Evolutionary conservation across 805 yeast genomes (phyloP), one percentile per base, ranked within the genome.

Genomic region (Pichia nakasei): DNA sequence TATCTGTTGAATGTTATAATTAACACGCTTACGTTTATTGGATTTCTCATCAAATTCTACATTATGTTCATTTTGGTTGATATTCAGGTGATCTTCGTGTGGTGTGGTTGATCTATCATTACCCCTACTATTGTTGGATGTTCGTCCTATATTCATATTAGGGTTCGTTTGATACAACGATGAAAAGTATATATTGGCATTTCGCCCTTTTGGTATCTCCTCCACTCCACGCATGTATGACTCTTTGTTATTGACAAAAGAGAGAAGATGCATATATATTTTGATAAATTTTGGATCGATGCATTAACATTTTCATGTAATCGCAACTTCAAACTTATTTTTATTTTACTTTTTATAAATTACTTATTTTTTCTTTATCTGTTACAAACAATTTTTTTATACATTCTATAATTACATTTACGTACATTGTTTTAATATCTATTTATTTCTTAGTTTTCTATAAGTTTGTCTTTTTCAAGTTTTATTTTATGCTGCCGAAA

Each of bases 1-100:
- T 35, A 56, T 59, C 19, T 58, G 54, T 46, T 55, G 58, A 19
- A 63, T 51, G 38, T 62, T 63, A 49, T 65, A 65, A 45, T 64
- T 65, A 8, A 65, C 53, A 37, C 65, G 42, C 45, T 56, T 60
- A 20, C 64, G 52, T 40, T 60, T 58, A 3, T 48, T 36, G 4
- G 49, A 20, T 17, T 32, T 9, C 3, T 32, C 19, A 6, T 32
- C 20, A 17, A 17, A 32, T 3, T 32, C 15, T 17, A 19, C 19
- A 18, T 18, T 9, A 13, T 6, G 7, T n/a, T 18, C 17, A 15
- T 6, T 35, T 20, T 21, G 37, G 6, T 20, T 24, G 22, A 35
- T 24, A 35, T 18, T 21, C 4, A 17, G 2, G 13, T 9, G 15
- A 22, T 35, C 37, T 22, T 24, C 37, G 17, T 19, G 20, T 12